Evolutionary conservation across 441 rosid species (phyloP).

Genomic region (Syzygium syzygioides): DNA sequence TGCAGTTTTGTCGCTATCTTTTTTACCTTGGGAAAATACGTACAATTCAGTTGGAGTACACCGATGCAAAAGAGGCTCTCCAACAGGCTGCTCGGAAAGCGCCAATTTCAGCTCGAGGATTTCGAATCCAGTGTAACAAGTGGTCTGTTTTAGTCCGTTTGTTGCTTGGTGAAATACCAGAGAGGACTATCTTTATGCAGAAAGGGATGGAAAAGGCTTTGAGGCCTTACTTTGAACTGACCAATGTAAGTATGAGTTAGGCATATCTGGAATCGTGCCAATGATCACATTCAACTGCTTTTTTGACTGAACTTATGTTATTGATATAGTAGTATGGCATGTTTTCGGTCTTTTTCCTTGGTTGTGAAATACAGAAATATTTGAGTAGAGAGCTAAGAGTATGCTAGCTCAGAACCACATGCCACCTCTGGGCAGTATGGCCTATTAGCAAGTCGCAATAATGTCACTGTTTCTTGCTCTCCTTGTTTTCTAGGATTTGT

Average conservation of each 20-base stretch:
- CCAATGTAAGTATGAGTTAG: constrained; percentile 38
- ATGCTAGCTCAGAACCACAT: neutral
- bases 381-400: neutral
- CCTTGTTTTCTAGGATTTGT: neutral
- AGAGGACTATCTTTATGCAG: constrained; percentile 48
- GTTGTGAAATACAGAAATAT: neutral
- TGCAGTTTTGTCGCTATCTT: constrained; percentile 59
- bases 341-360: neutral
- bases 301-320: neutral
- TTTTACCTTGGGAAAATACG: constrained; percentile 66
- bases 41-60: constrained; percentile 61
- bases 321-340: neutral
- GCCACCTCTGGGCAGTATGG: neutral
- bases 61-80: constrained; percentile 63
- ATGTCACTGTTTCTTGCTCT: neutral
- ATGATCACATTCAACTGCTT: neutral
- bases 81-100: constrained; percentile 60
- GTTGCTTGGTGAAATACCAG: constrained; percentile 57
- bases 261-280: neutral
- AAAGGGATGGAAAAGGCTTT: constrained; percentile 62
- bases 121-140: constrained; percentile 49
- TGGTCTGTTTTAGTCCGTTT: constrained; percentile 55
- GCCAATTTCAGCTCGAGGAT: constrained; percentile 49
- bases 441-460: neutral
- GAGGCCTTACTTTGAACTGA: constrained; percentile 54